These are phyloP conservation scores for Melanomma pulvis-pyrius DNA, from an alignment of 495 filamentous ascomycete genomes.

Conservation along the genomic window DNA sequence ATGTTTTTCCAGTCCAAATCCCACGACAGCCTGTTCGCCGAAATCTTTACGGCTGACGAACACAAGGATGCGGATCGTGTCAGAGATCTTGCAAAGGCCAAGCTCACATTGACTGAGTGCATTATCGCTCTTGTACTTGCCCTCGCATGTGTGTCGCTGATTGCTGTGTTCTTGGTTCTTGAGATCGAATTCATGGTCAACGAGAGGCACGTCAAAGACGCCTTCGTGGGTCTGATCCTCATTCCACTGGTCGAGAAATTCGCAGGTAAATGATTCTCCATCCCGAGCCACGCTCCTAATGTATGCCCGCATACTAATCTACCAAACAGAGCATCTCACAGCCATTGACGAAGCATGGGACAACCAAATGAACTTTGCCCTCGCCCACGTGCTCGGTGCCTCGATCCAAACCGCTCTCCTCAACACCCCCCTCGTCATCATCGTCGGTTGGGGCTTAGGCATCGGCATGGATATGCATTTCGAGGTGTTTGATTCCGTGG, in stretches of 20 bases:
- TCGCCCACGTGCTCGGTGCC: conserved; percentile 84
- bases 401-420: conserved; percentile 89
- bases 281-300: background rate
- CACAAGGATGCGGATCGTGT: conserved; percentile 68
- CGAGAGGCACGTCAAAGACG: conserved; percentile 67
- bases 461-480: conserved; percentile 80
- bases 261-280: conserved; percentile 46
- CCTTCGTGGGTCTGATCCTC: conserved; percentile 53
- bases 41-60: conserved; percentile 72
- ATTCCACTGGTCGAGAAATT: conserved; percentile 88
- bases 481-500: conserved; percentile 83
- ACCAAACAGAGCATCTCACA: conserved; percentile 71
- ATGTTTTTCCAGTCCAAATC: conserved; percentile 80
- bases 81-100: conserved; percentile 63
- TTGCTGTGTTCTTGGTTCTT: conserved; percentile 78
- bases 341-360: conserved; percentile 92
- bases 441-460: conserved; percentile 80
- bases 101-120: conserved; percentile 80
- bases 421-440: conserved; percentile 80
- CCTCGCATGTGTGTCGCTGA: conserved; percentile 74
- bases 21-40: conserved; percentile 78
- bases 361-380: conserved; percentile 85
- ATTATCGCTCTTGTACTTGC: conserved; percentile 67
- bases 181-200: conserved; percentile 76
- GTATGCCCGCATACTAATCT: conserved; percentile 9